These are phyloP conservation scores for Pleurotus platypus DNA, from an alignment of 768 basidiomycete species.

Conservation along the genomic window DNA sequence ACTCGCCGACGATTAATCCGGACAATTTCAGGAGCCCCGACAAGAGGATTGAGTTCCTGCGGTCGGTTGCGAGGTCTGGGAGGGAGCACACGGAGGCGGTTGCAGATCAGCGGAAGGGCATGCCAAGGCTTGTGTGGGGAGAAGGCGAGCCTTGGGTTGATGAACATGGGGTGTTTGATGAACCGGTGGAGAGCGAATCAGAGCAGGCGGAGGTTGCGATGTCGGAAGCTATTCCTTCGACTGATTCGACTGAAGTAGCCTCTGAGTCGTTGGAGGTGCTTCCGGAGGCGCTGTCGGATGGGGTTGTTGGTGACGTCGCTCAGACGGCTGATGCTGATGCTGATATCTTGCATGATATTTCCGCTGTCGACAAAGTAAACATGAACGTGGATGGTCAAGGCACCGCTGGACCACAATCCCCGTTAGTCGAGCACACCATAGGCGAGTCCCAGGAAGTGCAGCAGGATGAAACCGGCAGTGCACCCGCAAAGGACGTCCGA, in stretches of 20 bases:
- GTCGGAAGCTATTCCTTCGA: background rate
- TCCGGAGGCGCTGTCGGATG: background rate
- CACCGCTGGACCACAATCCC: too few relatives aligned
- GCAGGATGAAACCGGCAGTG: too few relatives aligned
- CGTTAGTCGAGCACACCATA: too few relatives aligned
- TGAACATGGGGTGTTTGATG: background rate
- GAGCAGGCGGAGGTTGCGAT: background rate
- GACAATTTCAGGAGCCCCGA: conserved; percentile 32
- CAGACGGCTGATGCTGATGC: background rate
- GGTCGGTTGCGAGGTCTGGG: conserved; percentile 45
- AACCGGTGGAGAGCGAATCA: too few relatives aligned
- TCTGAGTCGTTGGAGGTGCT: background rate
- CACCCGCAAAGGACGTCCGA: too few relatives aligned
- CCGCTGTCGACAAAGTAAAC: background rate
- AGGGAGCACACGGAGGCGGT: conserved; percentile 34
- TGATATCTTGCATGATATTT: background rate
- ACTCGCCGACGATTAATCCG: conserved; percentile 16
- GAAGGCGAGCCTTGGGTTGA: conserved; percentile 13
- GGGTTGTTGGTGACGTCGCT: background rate
- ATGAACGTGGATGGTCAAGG: background rate
- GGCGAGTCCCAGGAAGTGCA: too few relatives aligned
- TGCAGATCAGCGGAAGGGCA: conserved; percentile 33
- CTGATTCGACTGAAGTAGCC: background rate
- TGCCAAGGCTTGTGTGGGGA: conserved; percentile 44
- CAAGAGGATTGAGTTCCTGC: conserved; percentile 31